Percentiles rank a stretch among this genome's conserved stretches.
phyloP scores from a whole-genome alignment of 805 yeast species.

The Lachancea sp. region DNA sequence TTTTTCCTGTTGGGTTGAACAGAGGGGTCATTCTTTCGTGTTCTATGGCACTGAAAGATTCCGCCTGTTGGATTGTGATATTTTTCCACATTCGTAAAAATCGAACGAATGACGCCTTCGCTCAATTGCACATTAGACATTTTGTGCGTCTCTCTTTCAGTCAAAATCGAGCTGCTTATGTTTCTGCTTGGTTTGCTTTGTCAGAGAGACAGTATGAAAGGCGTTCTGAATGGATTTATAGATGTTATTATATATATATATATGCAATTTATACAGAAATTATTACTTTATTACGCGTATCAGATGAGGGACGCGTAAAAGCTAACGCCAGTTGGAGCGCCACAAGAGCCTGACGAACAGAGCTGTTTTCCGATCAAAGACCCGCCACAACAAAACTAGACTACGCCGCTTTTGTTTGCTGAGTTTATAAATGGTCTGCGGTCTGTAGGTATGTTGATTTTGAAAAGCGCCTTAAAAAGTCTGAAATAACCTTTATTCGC shows the following conservation, averaged over 20 bases:
- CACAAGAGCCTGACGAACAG: background rate
- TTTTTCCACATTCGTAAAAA: constrained; percentile 27
- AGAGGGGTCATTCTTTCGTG: constrained; percentile 29
- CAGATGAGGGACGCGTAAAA: background rate
- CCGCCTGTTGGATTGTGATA: constrained; percentile 29
- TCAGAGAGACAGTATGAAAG: background rate
- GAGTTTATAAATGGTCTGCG: too few relatives aligned
- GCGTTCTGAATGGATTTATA: too few relatives aligned
- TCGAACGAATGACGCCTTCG: constrained; percentile 24
- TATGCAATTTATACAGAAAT: too few relatives aligned
- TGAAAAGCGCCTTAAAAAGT: too few relatives aligned
- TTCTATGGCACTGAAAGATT: constrained; percentile 29
- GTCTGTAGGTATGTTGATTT: too few relatives aligned
- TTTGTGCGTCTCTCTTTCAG: background rate
- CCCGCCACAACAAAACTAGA: too few relatives aligned
- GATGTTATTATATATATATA: too few relatives aligned
- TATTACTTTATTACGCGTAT: background rate
- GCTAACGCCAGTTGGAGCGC: background rate
- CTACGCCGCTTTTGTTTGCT: too few relatives aligned
- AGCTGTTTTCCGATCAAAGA: too few relatives aligned
- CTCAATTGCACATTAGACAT: constrained; percentile 21
- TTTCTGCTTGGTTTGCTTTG: background rate
- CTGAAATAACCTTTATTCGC: too few relatives aligned
- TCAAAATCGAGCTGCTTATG: background rate
- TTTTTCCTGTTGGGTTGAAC: constrained; percentile 23